Conservation (phyloP, 2,329 filamentous ascomycete species). For the Arachnopeziza araneosa region DNA sequence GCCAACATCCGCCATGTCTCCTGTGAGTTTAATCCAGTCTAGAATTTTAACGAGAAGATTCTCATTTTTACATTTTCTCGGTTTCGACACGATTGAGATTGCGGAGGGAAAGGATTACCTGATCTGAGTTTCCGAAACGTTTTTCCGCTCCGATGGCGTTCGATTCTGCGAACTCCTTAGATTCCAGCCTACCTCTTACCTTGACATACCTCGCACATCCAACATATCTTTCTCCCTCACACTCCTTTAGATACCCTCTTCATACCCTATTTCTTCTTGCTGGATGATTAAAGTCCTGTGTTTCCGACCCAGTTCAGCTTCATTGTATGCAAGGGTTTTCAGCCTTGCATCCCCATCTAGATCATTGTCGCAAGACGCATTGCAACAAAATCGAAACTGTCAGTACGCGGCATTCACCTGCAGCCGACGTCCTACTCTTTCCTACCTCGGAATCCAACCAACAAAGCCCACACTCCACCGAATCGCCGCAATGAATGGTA, state of each 20-base stretch:
- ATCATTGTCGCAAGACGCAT: background rate
- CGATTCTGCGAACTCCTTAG: background rate
- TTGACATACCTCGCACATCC: background rate
- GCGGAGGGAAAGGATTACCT: too few relatives aligned
- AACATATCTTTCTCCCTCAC: constrained; percentile 7
- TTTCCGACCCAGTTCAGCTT: constrained; percentile 25
- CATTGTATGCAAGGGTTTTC: constrained; percentile 14
- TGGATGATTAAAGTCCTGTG: constrained; percentile 29
- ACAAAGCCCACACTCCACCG: background rate
- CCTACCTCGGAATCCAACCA: background rate
- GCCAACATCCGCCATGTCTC: too few relatives aligned
- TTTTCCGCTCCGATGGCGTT: background rate
- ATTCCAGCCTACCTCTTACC: background rate
- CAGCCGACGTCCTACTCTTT: background rate
- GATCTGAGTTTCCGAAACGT: too few relatives aligned
- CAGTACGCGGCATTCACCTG: background rate
- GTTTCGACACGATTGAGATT: too few relatives aligned
- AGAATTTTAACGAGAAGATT: too few relatives aligned
- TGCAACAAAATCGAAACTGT: background rate
- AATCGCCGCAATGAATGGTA: constrained; percentile 24
- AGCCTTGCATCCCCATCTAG: constrained; percentile 11
- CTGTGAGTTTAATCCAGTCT: too few relatives aligned
- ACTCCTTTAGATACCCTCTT: constrained; percentile 14
- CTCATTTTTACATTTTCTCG: too few relatives aligned
- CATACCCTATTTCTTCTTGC: constrained; percentile 13